Evolutionary conservation across 768 basidiomycete species (phyloP).

Genomic region (Pulveroboletus sp.): DNA sequence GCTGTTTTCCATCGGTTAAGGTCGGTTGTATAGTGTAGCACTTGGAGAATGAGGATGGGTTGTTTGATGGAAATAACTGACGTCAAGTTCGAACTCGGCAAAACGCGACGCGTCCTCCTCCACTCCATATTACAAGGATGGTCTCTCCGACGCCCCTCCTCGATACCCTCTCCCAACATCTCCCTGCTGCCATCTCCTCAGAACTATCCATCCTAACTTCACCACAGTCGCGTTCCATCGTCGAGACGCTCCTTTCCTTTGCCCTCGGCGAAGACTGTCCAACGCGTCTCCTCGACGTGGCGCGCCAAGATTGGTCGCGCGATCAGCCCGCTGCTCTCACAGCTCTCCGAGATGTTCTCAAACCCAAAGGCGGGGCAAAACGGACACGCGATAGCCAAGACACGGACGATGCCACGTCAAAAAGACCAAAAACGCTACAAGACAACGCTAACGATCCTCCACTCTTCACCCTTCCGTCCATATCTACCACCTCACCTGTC

Average conservation of each 20-base stretch:
- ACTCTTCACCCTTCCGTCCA: constrained; percentile 55
- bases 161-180: constrained; percentile 18
- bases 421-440: constrained; percentile 18
- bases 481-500: constrained; percentile 71
- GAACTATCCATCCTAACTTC: constrained; percentile 7
- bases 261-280: constrained; percentile 29
- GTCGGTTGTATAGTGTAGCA: too few species aligned
- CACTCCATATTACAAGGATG: background rate
- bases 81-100: too few species aligned
- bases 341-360: constrained; percentile 17
- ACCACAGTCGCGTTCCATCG: background rate
- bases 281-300: constrained; percentile 6
- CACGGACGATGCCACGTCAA: constrained; percentile 6
- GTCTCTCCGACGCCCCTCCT: constrained; percentile 24
- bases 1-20: too few species aligned
- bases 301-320: constrained; percentile 22
- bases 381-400: constrained; percentile 20
- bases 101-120: too few species aligned
- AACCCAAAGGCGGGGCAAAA: constrained; percentile 15
- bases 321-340: constrained; percentile 21
- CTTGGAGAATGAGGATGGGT: too few species aligned
- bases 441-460: constrained; percentile 39
- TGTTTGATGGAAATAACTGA: too few species aligned
- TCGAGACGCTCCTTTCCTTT: constrained; percentile 31
- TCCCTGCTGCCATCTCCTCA: constrained; percentile 13